These are phyloP conservation scores for Saturnispora silvae DNA, from an alignment of 805 yeast species.

Conservation along the genomic window DNA sequence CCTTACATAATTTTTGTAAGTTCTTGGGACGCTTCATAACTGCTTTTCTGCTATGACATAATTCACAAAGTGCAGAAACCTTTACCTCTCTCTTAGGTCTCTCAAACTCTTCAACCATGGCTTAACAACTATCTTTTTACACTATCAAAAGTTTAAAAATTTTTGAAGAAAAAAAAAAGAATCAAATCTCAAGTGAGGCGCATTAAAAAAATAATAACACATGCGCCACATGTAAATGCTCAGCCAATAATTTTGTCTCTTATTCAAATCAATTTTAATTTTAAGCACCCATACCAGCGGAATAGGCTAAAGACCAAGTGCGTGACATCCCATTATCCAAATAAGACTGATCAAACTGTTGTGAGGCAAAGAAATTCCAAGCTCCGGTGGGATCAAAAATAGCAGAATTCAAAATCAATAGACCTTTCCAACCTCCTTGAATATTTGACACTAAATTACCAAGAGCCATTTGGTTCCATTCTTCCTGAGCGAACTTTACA, in stretches of 20 bases:
- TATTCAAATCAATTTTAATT: background rate
- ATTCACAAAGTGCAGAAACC: constrained; percentile 54
- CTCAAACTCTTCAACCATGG: background rate
- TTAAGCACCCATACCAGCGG: constrained; percentile 37
- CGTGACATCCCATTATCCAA: constrained; percentile 54
- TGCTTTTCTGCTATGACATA: constrained; percentile 75
- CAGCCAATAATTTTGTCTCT: background rate
- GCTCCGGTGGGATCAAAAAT: constrained; percentile 32
- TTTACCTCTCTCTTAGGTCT: constrained; percentile 23
- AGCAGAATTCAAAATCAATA: constrained; percentile 35
- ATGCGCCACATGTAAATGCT: background rate
- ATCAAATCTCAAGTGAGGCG: background rate
- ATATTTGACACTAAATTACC: constrained; percentile 30
- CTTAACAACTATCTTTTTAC: too few species aligned
- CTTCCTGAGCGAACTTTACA: constrained; percentile 38
- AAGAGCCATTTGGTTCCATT: constrained; percentile 27
- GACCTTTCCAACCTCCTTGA: constrained; percentile 59
- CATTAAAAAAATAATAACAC: too few species aligned
- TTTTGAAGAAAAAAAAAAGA: background rate
- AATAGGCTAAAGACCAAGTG: constrained; percentile 51
- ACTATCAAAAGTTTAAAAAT: background rate
- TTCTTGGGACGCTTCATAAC: constrained; percentile 89
- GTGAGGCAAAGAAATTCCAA: constrained; percentile 32
- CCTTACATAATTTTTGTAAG: constrained; percentile 78
- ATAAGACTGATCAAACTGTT: constrained; percentile 27